A percentile compares a stretch with the other conserved stretches of the same genome.
Evolutionary conservation across 305 asterid genomes (phyloP).

Genomic region (Solanum hybrid): DNA sequence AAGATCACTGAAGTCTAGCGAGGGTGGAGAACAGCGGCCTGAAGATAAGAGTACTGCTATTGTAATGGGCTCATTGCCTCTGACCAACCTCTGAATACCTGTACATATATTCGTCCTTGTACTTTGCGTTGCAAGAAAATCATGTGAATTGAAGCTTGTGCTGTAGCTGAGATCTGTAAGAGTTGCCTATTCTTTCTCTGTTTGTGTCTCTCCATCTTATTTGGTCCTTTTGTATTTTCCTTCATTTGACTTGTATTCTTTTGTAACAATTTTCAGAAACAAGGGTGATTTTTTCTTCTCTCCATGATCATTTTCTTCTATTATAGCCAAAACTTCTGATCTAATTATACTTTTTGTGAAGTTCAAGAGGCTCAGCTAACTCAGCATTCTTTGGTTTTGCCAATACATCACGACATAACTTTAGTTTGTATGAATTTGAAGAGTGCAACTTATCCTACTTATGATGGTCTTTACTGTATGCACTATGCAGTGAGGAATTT

Average conservation of each 20-base stretch:
- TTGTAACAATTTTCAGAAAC: background rate
- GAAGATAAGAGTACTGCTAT: slow-evolving; percentile 36
- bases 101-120: background rate
- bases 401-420: background rate
- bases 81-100: slow-evolving; percentile 24
- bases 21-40: slow-evolving; percentile 22
- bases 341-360: background rate
- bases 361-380: background rate
- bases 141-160: background rate
- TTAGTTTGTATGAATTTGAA: background rate
- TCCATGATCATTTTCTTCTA: background rate
- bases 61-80: slow-evolving; percentile 67
- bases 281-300: background rate
- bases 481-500: background rate
- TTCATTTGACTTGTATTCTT: background rate
- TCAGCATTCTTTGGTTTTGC: background rate
- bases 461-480: background rate
- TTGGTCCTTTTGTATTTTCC: background rate
- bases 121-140: background rate
- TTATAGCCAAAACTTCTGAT: background rate
- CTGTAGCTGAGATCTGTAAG: background rate
- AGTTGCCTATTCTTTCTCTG: background rate
- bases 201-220: background rate
- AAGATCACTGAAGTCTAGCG: slow-evolving; percentile 30
- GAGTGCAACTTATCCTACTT: background rate